phyloP scores from a whole-genome alignment of 2,329 filamentous ascomycete genomes.

The Lachnellula subtilissima region DNA sequence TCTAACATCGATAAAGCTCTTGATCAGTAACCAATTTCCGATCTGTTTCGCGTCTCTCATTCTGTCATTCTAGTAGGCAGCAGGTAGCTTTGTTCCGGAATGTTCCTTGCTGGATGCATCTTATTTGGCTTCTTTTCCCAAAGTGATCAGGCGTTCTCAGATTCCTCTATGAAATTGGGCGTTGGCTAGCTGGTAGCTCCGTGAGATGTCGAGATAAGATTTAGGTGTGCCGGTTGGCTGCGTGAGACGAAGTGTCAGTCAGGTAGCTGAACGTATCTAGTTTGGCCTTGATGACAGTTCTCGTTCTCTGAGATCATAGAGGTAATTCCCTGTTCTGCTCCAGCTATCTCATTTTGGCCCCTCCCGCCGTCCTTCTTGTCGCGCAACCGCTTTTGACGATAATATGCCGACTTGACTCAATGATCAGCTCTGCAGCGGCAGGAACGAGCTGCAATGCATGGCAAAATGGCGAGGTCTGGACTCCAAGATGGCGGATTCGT shows the following conservation, averaged over 20 bases:
- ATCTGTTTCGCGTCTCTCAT: background rate
- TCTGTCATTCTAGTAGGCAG: background rate
- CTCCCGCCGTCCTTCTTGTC: background rate
- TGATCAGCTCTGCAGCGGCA: background rate
- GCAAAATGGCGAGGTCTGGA: background rate
- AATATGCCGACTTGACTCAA: background rate
- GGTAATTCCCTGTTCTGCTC: background rate
- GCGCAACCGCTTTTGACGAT: background rate
- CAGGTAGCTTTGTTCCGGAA: background rate
- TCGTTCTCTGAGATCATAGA: background rate
- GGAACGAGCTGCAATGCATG: background rate
- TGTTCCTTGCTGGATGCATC: background rate
- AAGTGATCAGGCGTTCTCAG: background rate
- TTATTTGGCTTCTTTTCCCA: background rate
- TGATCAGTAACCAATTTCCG: background rate
- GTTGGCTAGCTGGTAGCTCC: background rate
- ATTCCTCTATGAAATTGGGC: background rate
- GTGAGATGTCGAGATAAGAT: background rate
- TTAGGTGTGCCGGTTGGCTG: background rate
- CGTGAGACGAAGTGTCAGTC: background rate
- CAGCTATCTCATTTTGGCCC: background rate
- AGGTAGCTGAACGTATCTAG: background rate
- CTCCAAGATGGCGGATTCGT: background rate
- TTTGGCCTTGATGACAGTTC: background rate
- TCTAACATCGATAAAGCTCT: background rate